These are phyloP conservation scores for Carex arenaria DNA, from an alignment of 202 grass and related monocot genomes.

Conservation along the genomic window DNA sequence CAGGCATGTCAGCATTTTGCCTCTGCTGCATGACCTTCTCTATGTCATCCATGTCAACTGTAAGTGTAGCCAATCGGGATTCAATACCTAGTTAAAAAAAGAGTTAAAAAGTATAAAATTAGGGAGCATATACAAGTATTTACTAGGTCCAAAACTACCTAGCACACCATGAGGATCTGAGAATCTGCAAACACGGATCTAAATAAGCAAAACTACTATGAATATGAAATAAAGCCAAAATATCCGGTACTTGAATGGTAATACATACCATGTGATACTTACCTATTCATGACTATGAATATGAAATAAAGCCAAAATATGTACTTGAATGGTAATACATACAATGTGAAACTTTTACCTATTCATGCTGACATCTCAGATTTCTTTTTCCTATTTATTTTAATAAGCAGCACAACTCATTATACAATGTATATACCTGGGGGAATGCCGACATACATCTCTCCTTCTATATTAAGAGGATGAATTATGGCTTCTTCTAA, in stretches of 20 bases:
- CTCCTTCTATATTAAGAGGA: constrained; percentile 86
- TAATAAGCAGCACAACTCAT: background rate
- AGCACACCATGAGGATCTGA: background rate
- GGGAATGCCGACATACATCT: constrained; percentile 94
- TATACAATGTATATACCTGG: constrained; percentile 42
- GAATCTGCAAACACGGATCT: background rate
- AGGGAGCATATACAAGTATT: background rate
- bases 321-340: background rate
- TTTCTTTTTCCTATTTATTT: background rate
- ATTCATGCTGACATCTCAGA: background rate
- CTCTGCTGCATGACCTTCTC: constrained; percentile 47
- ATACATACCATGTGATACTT: background rate
- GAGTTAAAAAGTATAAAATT: background rate
- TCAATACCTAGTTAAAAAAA: constrained; percentile 56
- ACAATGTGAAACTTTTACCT: background rate
- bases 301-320: constrained; percentile 1
- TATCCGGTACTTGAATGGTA: background rate
- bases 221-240: background rate
- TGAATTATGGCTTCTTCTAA: constrained; percentile 86
- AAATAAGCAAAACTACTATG: background rate
- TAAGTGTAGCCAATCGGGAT: constrained; percentile 70
- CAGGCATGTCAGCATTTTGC: constrained; percentile 34
- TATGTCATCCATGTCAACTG: constrained; percentile 68
- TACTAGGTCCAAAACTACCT: background rate
- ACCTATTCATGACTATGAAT: background rate